Conservation (phyloP, 331 rosid genomes). For the Telfairia occidentalis region DNA sequence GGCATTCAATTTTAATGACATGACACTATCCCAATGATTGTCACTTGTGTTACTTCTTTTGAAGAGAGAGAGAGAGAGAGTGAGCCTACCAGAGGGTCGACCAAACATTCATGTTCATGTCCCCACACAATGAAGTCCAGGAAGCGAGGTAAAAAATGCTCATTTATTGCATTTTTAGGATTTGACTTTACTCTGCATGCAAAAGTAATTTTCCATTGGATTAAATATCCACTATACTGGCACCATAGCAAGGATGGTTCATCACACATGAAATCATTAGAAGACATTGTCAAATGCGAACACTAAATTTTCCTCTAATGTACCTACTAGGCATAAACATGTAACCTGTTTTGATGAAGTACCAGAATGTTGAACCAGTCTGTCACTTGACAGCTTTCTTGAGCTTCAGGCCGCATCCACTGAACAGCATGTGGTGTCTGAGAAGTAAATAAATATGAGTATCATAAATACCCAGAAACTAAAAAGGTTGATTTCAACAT, state of each 20-base stretch:
- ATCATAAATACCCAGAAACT: neutral
- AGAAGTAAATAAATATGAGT: constrained; percentile 14
- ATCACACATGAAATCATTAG: neutral
- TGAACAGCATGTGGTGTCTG: constrained; percentile 99
- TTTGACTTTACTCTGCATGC: constrained; percentile 80
- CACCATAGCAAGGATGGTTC: neutral
- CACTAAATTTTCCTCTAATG: neutral
- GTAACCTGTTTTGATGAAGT: constrained; percentile 96
- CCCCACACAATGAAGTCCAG: constrained; percentile 98
- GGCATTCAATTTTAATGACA: neutral
- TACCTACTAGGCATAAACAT: constrained; percentile 15
- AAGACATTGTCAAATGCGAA: neutral
- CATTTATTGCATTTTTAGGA: constrained; percentile 97
- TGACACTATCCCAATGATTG: neutral
- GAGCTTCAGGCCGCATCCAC: constrained; percentile 96
- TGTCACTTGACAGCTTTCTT: constrained; percentile 68
- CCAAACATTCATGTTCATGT: constrained; percentile 93
- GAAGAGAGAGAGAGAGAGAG: neutral
- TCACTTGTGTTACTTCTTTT: neutral
- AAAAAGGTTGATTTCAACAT: constrained; percentile 10
- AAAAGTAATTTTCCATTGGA: neutral
- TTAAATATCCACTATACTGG: neutral
- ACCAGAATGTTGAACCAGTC: constrained; percentile 97
- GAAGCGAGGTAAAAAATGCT: constrained; percentile 88
- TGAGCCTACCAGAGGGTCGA: constrained; percentile 72